Conservation (phyloP, 2,329 filamentous ascomycete species). For the Aspergillus sp. region DNA sequence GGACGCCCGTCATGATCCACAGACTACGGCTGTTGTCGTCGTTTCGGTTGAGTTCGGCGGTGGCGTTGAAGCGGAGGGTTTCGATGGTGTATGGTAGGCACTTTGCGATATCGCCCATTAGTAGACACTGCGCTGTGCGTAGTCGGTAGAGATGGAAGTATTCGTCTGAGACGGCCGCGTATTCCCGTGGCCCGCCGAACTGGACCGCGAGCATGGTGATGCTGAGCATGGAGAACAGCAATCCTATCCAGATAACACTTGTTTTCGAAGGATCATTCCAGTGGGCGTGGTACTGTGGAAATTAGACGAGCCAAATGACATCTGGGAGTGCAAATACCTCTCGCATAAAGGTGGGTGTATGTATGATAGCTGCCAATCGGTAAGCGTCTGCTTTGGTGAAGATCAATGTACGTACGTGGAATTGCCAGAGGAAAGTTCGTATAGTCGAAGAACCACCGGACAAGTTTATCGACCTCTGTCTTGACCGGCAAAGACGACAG, state of each 20-base stretch:
- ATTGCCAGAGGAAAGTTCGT: constrained; percentile 3
- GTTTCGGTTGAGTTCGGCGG: constrained; percentile 10
- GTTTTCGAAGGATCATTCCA: constrained; percentile 4
- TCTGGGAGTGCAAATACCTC: constrained; percentile 1
- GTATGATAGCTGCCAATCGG: constrained; percentile 3
- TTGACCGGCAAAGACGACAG: constrained; percentile 2
- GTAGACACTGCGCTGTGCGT: constrained; percentile 12
- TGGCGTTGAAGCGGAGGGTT: constrained; percentile 9
- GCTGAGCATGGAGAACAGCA: constrained; percentile 11
- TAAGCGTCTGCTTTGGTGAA: neutral
- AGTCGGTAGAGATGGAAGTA: constrained; percentile 12
- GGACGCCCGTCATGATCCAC: constrained; percentile 13
- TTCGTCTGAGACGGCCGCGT: constrained; percentile 1
- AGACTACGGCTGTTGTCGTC: constrained; percentile 11
- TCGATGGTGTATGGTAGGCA: constrained; percentile 13
- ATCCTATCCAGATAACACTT: constrained; percentile 10
- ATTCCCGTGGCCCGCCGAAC: neutral
- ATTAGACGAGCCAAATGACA: neutral
- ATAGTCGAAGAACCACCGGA: constrained; percentile 5
- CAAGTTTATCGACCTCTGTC: neutral
- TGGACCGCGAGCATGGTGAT: constrained; percentile 9
- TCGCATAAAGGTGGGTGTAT: constrained; percentile 11
- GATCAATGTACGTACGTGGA: constrained; percentile 2
- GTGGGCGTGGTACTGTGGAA: constrained; percentile 1
- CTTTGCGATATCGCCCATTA: constrained; percentile 9